Base-by-base conservation (phyloP, 345 rosid species). In the Pistacia atlantica region DNA sequence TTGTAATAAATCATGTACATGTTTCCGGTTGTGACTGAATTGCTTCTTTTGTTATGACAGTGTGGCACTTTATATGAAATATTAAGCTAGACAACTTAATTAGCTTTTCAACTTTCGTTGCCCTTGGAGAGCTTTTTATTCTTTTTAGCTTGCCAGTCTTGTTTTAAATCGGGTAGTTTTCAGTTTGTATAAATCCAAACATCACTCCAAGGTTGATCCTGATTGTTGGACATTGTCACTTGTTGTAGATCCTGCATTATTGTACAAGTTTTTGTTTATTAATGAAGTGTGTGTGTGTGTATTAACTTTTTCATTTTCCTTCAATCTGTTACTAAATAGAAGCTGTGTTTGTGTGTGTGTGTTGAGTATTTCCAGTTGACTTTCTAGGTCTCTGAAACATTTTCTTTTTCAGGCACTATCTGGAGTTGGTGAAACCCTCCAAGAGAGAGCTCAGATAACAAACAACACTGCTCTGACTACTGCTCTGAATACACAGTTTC, bases 401-500 rank as follows among this genome's bases (percentile, higher is more conserved):
- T 10, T 72, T 72, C 65, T 79, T 48, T 80, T 79, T 66, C 88
- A 95, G 99, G 97, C 97, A 45, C 87, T 96, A 14, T 96, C 99
- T 80, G 99, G 99, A 71, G 90, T 93, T 75, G 99, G 98, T 77
- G 97, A 90, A 83, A 67, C 79, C 60, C 77, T 96, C 71, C 79
- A 79, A 80, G 74, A 2, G 7, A 84, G 97, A 89, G 95, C 99
- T 77, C 42, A 37, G 31, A 77, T 93, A 75, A 67, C 71, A 11
- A 37, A 89, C 11, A 93, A 96, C 76, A 83, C 87, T 28, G 93
- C 99, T 72, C 87, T 96, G 71, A 89, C 77, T 74, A 86, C 95
- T 55, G 99, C 99, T 75, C 69, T 96, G 73, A 92, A 90, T 88
- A 90, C 99, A 4, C 99, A 96, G 84, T 96, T 96, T 86, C 97